Percentiles rank a stretch among this genome's conserved stretches.
Conservation (phyloP, 495 filamentous ascomycete genomes). For the Penicillium cinerascens region DNA sequence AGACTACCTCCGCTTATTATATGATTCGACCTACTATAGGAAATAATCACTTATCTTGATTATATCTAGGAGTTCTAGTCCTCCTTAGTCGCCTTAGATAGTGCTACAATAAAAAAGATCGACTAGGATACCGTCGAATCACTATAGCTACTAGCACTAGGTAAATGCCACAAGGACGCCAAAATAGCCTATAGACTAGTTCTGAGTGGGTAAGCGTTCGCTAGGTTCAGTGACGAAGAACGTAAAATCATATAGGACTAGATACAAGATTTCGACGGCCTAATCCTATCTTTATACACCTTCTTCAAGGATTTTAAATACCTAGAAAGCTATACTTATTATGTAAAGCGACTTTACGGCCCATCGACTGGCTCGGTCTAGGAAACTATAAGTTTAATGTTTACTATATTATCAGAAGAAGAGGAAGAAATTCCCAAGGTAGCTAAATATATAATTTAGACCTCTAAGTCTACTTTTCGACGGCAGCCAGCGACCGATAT, state of each 20-base stretch:
- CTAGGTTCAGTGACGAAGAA: constrained; percentile 23
- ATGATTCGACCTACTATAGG: too few relatives aligned
- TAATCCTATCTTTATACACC: constrained; percentile 32
- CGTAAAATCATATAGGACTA: constrained; percentile 16
- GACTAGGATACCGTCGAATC: neutral
- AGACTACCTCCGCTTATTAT: too few relatives aligned
- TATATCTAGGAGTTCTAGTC: too few relatives aligned
- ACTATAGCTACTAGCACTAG: neutral
- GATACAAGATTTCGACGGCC: constrained; percentile 15
- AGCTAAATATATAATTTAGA: constrained; percentile 19
- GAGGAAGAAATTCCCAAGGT: constrained; percentile 1
- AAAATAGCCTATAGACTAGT: constrained; percentile 6
- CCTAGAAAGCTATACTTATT: constrained; percentile 22
- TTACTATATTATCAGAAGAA: neutral
- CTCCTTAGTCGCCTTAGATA: too few relatives aligned
- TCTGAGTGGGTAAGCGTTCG: constrained; percentile 21
- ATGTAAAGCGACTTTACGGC: constrained; percentile 25
- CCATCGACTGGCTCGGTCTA: constrained; percentile 3
- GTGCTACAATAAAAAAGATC: neutral
- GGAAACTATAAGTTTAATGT: constrained; percentile 14
- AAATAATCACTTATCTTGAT: too few relatives aligned
- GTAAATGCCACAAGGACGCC: neutral
- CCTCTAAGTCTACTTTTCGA: constrained; percentile 21
- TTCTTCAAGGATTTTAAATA: constrained; percentile 38
- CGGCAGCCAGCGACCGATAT: neutral